A percentile compares a stretch with the other conserved stretches of the same genome.
These are phyloP conservation scores for Tylopilus sp. DNA, from an alignment of 768 basidiomycete genomes.

Conservation along the genomic window DNA sequence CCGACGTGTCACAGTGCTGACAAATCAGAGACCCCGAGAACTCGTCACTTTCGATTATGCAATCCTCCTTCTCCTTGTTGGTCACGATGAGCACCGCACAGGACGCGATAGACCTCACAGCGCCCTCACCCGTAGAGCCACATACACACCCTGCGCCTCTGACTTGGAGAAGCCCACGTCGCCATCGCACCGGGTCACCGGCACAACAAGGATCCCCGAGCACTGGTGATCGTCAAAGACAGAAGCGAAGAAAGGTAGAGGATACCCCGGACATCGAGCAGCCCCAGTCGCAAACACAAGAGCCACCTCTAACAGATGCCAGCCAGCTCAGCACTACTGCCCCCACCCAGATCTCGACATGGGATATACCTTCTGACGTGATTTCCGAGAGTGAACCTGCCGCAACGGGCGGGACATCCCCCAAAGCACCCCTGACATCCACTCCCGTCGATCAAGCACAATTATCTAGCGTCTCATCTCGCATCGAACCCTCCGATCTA, in stretches of 20 bases:
- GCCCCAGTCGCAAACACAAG: neutral
- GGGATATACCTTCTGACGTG: slow-evolving; percentile 14
- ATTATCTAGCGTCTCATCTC: neutral
- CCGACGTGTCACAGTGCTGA: too few species aligned
- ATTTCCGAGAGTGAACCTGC: too few species aligned
- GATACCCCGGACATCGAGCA: neutral
- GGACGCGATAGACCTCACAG: slow-evolving; percentile 9
- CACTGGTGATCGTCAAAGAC: slow-evolving; percentile 7
- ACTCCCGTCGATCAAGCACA: neutral
- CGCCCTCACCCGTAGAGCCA: neutral
- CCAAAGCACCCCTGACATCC: neutral
- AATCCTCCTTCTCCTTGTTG: slow-evolving; percentile 17
- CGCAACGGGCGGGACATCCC: too few species aligned
- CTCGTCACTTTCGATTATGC: slow-evolving; percentile 13
- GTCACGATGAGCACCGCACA: slow-evolving; percentile 20
- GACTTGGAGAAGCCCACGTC: neutral
- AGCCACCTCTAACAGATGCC: neutral
- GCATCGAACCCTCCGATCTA: slow-evolving; percentile 6
- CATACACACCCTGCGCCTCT: neutral
- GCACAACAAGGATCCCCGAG: neutral
- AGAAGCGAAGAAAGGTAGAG: slow-evolving; percentile 17
- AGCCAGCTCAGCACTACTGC: neutral
- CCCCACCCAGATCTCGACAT: slow-evolving; percentile 18
- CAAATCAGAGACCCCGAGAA: slow-evolving; percentile 16
- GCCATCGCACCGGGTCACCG: slow-evolving; percentile 4